phyloP scores from a whole-genome alignment of 78 protist species.

The Dictyostelium discoideum region dicty_2.7 NC_007089.4:4769001-4769500 shows the following conservation, averaged over 20 bases:
- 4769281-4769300: constrained; percentile 65
- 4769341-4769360: background rate
- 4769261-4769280: constrained; percentile 56
- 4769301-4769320: background rate
- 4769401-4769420: background rate
- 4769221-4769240: constrained; percentile 13
- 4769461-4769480: background rate
- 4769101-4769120: constrained; percentile 25
- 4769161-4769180: constrained; percentile 17
- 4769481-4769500: background rate
- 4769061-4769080: constrained; percentile 28
- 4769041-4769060: background rate
- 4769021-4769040: constrained; percentile 16
- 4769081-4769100: constrained; percentile 32
- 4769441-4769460: background rate
- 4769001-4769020: background rate
- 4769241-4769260: constrained; percentile 39
- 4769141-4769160: constrained; percentile 39
- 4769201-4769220: background rate
- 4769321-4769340: background rate
- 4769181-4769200: background rate
- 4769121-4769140: constrained; percentile 34
- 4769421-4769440: background rate
- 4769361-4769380: background rate
- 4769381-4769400: background rate